phyloP scores from a whole-genome alignment of 495 filamentous ascomycete genomes.

The Beverwykella pulmonaria region DNA sequence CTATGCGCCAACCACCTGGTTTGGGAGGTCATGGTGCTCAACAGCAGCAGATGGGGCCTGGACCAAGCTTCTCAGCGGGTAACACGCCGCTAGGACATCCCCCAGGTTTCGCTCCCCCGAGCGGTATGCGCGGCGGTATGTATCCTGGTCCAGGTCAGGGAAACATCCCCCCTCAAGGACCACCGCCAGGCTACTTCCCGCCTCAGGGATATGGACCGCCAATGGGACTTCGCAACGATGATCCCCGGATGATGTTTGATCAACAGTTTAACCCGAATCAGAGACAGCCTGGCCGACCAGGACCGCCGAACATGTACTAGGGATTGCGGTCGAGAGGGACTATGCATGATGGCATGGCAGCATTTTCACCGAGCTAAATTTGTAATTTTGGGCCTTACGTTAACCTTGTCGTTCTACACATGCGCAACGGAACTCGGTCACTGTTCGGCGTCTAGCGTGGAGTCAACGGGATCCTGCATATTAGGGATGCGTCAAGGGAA shows the following conservation, averaged over 20 bases:
- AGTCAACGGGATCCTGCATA: background rate
- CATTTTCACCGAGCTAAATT: background rate
- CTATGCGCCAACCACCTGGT: constrained; percentile 35
- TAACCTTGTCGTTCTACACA: background rate
- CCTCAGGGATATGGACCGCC: constrained; percentile 26
- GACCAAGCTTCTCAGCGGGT: constrained; percentile 24
- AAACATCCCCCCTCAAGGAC: constrained; percentile 27
- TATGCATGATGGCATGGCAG: background rate
- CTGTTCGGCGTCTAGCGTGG: background rate
- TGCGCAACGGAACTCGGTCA: background rate
- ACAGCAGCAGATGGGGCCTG: constrained; percentile 22
- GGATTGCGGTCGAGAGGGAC: background rate
- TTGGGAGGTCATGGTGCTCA: constrained; percentile 22
- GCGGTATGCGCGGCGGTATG: constrained; percentile 24
- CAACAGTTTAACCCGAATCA: constrained; percentile 22
- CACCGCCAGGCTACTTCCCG: constrained; percentile 36
- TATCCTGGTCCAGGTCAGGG: constrained; percentile 12
- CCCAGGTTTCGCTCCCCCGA: constrained; percentile 27
- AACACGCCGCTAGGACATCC: constrained; percentile 37
- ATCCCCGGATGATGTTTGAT: constrained; percentile 37
- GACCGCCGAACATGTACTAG: constrained; percentile 31
- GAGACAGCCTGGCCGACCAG: constrained; percentile 22
- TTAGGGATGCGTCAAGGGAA: background rate
- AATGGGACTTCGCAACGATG: constrained; percentile 24
- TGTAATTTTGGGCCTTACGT: background rate